These are phyloP conservation scores for Zoysia matrella DNA, from an alignment of 202 grass and related monocot genomes.

Conservation along the genomic window DNA sequence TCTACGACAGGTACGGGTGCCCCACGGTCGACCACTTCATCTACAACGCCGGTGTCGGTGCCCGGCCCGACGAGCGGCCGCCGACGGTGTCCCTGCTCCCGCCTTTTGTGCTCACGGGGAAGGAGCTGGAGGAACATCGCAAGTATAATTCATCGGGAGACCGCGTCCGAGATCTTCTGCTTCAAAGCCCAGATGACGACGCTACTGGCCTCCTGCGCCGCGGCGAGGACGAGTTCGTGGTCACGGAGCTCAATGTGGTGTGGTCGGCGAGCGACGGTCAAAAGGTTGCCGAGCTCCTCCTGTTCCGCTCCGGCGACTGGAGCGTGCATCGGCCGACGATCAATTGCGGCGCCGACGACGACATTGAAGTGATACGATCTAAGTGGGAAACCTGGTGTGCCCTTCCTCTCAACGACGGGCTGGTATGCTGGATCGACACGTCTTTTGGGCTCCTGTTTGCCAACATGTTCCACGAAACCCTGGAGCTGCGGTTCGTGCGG, in stretches of 20 bases:
- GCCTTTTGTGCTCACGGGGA: too few species aligned
- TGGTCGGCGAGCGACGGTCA: too few species aligned
- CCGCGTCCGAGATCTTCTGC: too few species aligned
- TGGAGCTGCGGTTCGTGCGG: not conserved
- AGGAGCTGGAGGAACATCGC: not conserved
- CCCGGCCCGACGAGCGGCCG: not conserved
- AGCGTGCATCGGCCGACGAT: not conserved
- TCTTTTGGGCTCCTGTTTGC: not conserved
- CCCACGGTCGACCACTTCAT: not conserved
- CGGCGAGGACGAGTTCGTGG: not conserved
- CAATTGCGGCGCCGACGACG: not conserved
- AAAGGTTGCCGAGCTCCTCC: not conserved
- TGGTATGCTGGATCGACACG: not conserved
- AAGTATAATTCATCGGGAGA: too few species aligned
- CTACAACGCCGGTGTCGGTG: not conserved
- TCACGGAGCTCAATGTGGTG: not conserved
- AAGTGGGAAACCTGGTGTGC: not conserved
- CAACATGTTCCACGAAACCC: not conserved
- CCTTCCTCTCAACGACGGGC: not conserved
- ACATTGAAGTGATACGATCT: not conserved
- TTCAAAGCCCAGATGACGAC: accelerated
- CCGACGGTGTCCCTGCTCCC: not conserved
- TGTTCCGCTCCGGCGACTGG: not conserved
- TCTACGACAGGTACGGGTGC: too few species aligned
- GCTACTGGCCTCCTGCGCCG: not conserved